These are phyloP conservation scores for Aegilops longissima DNA, from an alignment of 176 grass and related monocot species.

Conservation along the genomic window DNA sequence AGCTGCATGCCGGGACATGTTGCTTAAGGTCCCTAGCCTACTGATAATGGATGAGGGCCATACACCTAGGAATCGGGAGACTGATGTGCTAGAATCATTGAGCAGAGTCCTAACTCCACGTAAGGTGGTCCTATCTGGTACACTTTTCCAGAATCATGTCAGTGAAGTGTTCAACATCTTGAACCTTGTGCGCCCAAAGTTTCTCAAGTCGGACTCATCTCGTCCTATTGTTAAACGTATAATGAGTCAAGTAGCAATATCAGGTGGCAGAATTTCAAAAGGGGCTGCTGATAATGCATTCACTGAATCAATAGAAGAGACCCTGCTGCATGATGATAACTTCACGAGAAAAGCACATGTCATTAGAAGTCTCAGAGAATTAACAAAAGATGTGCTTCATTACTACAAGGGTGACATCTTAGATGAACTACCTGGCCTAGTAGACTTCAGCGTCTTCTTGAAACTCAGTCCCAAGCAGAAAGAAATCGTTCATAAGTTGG, in stretches of 20 bases:
- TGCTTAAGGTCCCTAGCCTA: slow-evolving; percentile 80
- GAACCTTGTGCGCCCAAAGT: slow-evolving; percentile 92
- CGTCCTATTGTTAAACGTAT: slow-evolving; percentile 65
- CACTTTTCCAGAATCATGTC: slow-evolving; percentile 95
- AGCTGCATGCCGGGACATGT: slow-evolving; percentile 71
- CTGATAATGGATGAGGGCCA: slow-evolving; percentile 97
- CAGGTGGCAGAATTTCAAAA: slow-evolving; percentile 47
- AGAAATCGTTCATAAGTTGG: slow-evolving; percentile 44
- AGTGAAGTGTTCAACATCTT: slow-evolving; percentile 86
- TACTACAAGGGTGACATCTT: slow-evolving; percentile 96
- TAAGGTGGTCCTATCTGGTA: slow-evolving; percentile 97
- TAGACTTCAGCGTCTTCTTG: slow-evolving; percentile 81
- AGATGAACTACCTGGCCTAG: slow-evolving; percentile 86
- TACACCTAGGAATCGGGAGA: slow-evolving; percentile 87
- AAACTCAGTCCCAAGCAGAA: slow-evolving; percentile 72
- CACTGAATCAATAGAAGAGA: slow-evolving; percentile 65
- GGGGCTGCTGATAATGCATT: slow-evolving; percentile 45
- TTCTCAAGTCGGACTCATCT: slow-evolving; percentile 68
- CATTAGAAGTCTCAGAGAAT: slow-evolving; percentile 82
- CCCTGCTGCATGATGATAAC: slow-evolving; percentile 61
- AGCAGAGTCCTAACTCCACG: slow-evolving; percentile 81
- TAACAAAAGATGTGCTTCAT: slow-evolving; percentile 90
- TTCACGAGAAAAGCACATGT: slow-evolving; percentile 88
- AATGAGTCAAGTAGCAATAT: slow-evolving; percentile 76
- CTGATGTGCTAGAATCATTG: slow-evolving; percentile 72